phyloP scores from a whole-genome alignment of 192 early-diverging fungal species.

The Mortierella claussenii region DNA sequence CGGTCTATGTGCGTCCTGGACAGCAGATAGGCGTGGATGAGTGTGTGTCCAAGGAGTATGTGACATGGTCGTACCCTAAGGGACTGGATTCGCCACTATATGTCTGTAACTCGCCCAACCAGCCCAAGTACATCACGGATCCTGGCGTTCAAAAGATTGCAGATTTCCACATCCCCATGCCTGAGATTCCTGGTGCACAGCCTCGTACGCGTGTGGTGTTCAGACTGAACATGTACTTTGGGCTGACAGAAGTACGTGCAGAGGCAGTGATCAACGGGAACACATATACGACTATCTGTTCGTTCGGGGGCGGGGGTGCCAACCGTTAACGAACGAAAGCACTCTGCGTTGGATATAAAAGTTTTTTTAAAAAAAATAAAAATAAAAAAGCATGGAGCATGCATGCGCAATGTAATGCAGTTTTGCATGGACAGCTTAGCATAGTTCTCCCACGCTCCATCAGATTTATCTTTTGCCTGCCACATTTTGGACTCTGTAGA shows the following conservation, averaged over 20 bases:
- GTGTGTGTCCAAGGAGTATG: conserved; percentile 55
- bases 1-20: conserved; percentile 57
- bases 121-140: conserved; percentile 56
- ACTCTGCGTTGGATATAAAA: too few species aligned
- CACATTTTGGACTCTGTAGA: too few species aligned
- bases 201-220: conserved; percentile 56
- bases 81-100: conserved; percentile 42
- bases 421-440: too few species aligned
- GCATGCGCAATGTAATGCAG: too few species aligned
- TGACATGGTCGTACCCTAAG: conserved; percentile 51
- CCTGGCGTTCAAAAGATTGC: conserved; percentile 57
- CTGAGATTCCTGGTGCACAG: conserved; percentile 47
- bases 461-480: too few species aligned
- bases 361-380: too few species aligned
- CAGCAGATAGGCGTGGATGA: conserved; percentile 60
- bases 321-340: conserved; percentile 12
- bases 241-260: conserved; percentile 59
- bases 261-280: conserved; percentile 61
- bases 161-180: conserved; percentile 57
- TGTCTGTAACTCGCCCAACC: conserved; percentile 46
- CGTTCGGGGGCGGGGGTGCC: conserved; percentile 50
- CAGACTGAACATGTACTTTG: conserved; percentile 43
- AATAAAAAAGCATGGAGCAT: too few species aligned
- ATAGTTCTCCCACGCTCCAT: too few species aligned
- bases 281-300: conserved; percentile 59